Conservation (phyloP, 192 early-diverging fungal genomes). For the Anaeromyces robustus region DNA sequence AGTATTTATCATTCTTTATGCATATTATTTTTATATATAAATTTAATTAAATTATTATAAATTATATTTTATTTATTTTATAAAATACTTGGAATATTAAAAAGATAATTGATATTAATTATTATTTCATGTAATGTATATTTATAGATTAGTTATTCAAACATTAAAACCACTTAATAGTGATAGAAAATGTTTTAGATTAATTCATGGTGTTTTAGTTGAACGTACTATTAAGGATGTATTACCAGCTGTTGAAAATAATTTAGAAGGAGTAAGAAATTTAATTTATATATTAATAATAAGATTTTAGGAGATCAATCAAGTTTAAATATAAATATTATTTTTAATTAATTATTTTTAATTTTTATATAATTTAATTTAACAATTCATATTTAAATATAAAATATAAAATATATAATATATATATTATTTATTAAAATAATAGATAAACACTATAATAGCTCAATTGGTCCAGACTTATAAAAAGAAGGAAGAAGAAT, state of each 20-base stretch:
- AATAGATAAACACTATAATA: conserved; percentile 59
- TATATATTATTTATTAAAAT: too few relatives aligned
- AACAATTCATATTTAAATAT: too few relatives aligned
- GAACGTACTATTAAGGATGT: conserved; percentile 87
- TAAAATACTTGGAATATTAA: too few relatives aligned
- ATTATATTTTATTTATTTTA: too few relatives aligned
- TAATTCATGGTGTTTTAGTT: conserved; percentile 85
- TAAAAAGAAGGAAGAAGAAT: conserved; percentile 79
- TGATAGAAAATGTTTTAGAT: conserved; percentile 80
- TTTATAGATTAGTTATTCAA: conserved; percentile 67
- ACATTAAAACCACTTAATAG: conserved; percentile 66
- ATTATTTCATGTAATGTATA: too few relatives aligned
- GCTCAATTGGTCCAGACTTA: conserved; percentile 58
- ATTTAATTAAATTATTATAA: too few relatives aligned
- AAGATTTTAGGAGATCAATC: not conserved
- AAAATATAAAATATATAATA: too few relatives aligned
- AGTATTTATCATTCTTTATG: conserved; percentile 22
- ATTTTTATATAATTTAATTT: too few relatives aligned
- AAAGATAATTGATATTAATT: too few relatives aligned
- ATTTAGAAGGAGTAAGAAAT: conserved; percentile 59
- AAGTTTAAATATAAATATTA: too few relatives aligned
- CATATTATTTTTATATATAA: too few relatives aligned
- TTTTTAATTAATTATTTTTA: too few relatives aligned
- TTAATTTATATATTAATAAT: not conserved
- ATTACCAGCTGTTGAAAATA: conserved; percentile 68